These are phyloP conservation scores for Hysterium pulicare DNA, from an alignment of 2,329 filamentous ascomycete species.

Conservation along the genomic window DNA sequence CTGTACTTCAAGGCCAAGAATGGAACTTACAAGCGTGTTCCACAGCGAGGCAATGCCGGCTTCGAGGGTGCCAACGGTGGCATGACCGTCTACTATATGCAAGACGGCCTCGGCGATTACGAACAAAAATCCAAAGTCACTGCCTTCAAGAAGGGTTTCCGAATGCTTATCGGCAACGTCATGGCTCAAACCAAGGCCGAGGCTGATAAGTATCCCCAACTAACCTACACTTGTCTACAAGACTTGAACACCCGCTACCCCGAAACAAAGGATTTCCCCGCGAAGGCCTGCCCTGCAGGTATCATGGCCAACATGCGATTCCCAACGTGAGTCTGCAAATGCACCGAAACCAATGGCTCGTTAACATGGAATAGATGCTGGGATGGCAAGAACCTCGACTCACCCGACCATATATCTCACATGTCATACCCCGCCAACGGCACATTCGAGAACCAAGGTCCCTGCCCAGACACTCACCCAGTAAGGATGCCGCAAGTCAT, in stretches of 20 bases:
- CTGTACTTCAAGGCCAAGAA: constrained; percentile 29
- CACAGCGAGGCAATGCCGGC: constrained; percentile 31
- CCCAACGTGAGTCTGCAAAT: constrained; percentile 2
- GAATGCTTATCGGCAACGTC: constrained; percentile 44
- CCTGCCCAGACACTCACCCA: constrained; percentile 9
- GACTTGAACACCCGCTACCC: constrained; percentile 35
- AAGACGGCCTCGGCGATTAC: constrained; percentile 9
- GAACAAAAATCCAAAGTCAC: constrained; percentile 31
- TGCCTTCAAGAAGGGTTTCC: constrained; percentile 46
- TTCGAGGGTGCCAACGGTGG: constrained; percentile 33
- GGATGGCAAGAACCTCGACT: constrained; percentile 4
- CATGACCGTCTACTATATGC: constrained; percentile 36
- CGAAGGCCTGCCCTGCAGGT: constrained; percentile 36
- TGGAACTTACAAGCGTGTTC: constrained; percentile 31
- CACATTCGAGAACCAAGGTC: constrained; percentile 12
- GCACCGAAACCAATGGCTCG: not conserved
- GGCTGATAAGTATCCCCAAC: constrained; percentile 39
- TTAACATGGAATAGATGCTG: constrained; percentile 3
- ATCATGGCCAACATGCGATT: constrained; percentile 45
- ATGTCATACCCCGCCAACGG: constrained; percentile 4
- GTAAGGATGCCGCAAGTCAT: constrained; percentile 11
- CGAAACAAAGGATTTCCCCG: constrained; percentile 41
- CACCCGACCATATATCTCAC: constrained; percentile 2
- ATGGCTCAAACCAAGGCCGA: constrained; percentile 32
- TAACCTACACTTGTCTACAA: constrained; percentile 46